Evolutionary conservation across 73 alveolate species (phyloP).

Genomic region (Paramecium pentaurelia): DNA sequence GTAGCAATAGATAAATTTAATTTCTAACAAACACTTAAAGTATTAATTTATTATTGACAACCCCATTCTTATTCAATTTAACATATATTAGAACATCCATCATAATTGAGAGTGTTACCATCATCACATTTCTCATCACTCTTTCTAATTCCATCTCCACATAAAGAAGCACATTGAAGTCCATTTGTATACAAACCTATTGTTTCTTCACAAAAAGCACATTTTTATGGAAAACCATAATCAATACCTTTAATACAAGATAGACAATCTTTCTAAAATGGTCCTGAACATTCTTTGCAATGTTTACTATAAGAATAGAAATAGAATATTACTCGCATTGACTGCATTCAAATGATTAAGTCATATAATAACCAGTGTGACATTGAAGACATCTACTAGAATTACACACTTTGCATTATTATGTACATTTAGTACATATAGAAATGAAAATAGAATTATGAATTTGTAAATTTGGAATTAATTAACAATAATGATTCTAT

Average conservation of each 20-base stretch:
- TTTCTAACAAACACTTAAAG: not conserved
- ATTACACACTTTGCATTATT: not conserved
- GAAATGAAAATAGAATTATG: not conserved
- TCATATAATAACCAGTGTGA: not conserved
- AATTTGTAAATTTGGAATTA: not conserved
- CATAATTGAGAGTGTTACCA: conserved; percentile 32
- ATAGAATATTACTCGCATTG: not conserved
- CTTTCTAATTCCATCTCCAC: conserved; percentile 45
- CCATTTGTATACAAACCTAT: not conserved
- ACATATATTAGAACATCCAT: conserved; percentile 56
- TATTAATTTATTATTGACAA: not conserved
- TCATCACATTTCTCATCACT: conserved; percentile 62
- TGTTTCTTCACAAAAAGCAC: conserved; percentile 6
- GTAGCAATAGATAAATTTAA: not conserved
- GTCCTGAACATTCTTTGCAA: not conserved
- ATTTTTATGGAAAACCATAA: not conserved
- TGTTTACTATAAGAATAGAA: not conserved
- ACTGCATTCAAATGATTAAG: not conserved
- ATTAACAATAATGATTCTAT: conserved; percentile 60
- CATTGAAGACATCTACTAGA: not conserved
- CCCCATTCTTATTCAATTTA: not conserved
- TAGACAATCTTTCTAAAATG: not conserved
- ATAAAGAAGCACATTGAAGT: not conserved
- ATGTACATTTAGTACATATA: conserved; percentile 34
- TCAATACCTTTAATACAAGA: conserved; percentile 48